Evolutionary conservation across 345 rosid species (phyloP).

Genomic region (Aegle marmelos): DNA sequence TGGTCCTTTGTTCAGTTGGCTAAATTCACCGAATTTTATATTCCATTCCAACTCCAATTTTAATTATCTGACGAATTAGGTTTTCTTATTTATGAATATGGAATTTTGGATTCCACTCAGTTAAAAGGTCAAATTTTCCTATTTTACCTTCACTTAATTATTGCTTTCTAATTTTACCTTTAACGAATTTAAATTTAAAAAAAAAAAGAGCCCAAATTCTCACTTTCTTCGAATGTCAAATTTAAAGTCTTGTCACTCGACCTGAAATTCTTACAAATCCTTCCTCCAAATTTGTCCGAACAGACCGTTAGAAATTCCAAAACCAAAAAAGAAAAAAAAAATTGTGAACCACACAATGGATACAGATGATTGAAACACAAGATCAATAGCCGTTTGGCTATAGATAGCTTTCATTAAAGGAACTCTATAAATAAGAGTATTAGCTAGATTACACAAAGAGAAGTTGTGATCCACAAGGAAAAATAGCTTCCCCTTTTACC

Average conservation of each 20-base stretch:
- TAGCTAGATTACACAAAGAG: constrained; percentile 61
- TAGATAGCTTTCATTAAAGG: constrained; percentile 72
- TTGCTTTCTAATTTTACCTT: too few species aligned
- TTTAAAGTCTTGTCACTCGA: constrained; percentile 15
- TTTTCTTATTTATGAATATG: too few species aligned
- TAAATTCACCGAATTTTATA: too few species aligned
- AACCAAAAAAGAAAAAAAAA: constrained; percentile 47
- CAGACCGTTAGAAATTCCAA: constrained; percentile 53
- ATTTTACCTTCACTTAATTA: too few species aligned
- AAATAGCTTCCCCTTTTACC: constrained; percentile 56
- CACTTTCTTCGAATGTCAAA: constrained; percentile 45
- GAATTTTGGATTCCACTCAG: too few species aligned
- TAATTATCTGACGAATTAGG: too few species aligned
- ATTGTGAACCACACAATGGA: constrained; percentile 66
- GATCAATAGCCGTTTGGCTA: constrained; percentile 61
- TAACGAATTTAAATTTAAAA: too few species aligned
- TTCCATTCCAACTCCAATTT: too few species aligned
- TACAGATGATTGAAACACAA: constrained; percentile 66
- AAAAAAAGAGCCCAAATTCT: too few species aligned
- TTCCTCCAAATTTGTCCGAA: constrained; percentile 32
- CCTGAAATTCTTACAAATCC: background rate
- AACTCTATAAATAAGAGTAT: constrained; percentile 66
- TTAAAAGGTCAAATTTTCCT: too few species aligned
- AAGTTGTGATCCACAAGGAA: constrained; percentile 78
- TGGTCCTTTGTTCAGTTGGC: too few species aligned